Evolutionary conservation across 129 eudicot species (phyloP), one percentile per base, ranked within the genome.

Genomic region (Tagetes erecta): DNA sequence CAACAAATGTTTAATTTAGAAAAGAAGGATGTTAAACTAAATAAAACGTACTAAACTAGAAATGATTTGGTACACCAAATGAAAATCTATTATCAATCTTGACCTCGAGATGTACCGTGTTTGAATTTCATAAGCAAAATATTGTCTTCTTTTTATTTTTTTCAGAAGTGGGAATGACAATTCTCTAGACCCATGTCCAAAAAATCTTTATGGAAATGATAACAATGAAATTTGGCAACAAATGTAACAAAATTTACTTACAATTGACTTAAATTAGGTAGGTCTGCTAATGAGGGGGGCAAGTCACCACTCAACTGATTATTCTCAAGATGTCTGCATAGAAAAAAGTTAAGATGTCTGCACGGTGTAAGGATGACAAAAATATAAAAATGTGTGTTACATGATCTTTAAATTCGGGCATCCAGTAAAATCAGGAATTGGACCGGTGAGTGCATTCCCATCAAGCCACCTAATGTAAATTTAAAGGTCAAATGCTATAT

Each of bases 361-460:
- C n/a, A 45, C 27, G 66, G 11, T 11, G 50, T 8, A 52, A 31
- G n/a, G 27, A 52, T 42, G 52, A 67, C 66, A 34, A 70, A 56
- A 20, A 58, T 12, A 3, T 34, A 49, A 38, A 8, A 20, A n/a
- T 12, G 65, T 9, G 30, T 6, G 3, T 78, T 92, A 94, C 99
- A 94, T 91, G 78, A 67, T 88, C 73, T 71, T 85, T 79, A 94
- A 84, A 83, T 85, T 85, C 10, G 89, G 83, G 84, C 91, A 91
- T 82, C 94, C 94, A 14, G 82, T 72, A 70, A 94, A 91, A 85
- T 94, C 99, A 72, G 99, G 97, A 79, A 94, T 85, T 35, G 87
- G 42, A 72, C 99, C 99, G 53, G 82, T 79, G 72, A 94, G 67
- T 9, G 94, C 91, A 76, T 91, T 94, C 70, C 95, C 96, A 82